These are phyloP conservation scores for Pseudogymnoascus sp. DNA, from an alignment of 2,329 filamentous ascomycete genomes.

Conservation along the genomic window DNA sequence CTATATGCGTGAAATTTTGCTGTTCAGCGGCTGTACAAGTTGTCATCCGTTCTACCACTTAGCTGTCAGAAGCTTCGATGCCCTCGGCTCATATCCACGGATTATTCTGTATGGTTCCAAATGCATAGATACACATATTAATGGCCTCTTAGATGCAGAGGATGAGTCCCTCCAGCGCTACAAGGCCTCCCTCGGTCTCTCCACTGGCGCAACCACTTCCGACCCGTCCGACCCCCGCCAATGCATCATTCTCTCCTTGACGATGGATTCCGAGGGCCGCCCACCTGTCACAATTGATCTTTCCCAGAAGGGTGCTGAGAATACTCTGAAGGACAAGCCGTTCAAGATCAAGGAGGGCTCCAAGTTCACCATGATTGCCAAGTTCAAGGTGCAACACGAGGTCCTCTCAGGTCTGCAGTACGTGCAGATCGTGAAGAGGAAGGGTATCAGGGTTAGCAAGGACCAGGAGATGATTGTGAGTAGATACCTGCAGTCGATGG, in stretches of 20 bases:
- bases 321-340: slow-evolving; percentile 76
- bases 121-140: background rate
- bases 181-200: slow-evolving; percentile 91
- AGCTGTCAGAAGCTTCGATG: background rate
- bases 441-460: slow-evolving; percentile 81
- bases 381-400: slow-evolving; percentile 94
- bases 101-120: background rate
- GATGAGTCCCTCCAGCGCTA: slow-evolving; percentile 96
- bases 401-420: slow-evolving; percentile 94
- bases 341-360: slow-evolving; percentile 97
- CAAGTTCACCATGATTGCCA: slow-evolving; percentile 88
- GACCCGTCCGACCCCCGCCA: slow-evolving; percentile 77
- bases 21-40: background rate
- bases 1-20: slow-evolving; percentile 10
- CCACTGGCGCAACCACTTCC: slow-evolving; percentile 61
- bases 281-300: slow-evolving; percentile 84
- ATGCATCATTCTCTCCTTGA: slow-evolving; percentile 87
- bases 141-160: slow-evolving; percentile 41
- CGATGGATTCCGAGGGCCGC: slow-evolving; percentile 78
- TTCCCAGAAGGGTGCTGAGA: slow-evolving; percentile 62
- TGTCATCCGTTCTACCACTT: background rate
- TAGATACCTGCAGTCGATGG: slow-evolving; percentile 20
- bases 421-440: slow-evolving; percentile 85
- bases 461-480: slow-evolving; percentile 95
- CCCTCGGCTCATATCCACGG: background rate